Conservation (phyloP, 495 filamentous ascomycete genomes). For the Podospora tetraspora region DNA sequence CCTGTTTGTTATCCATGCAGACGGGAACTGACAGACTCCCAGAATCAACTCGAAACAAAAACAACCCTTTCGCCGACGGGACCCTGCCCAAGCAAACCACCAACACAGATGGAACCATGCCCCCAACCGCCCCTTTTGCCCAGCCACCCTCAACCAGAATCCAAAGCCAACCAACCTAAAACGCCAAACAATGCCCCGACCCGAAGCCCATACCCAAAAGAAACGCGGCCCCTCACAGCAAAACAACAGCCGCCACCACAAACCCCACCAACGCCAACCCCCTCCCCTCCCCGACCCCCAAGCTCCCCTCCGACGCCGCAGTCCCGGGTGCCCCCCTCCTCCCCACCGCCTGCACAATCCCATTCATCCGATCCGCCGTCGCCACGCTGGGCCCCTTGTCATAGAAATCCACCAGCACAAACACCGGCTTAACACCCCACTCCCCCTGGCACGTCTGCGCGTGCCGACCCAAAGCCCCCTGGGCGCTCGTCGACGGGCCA, state of each 20-base stretch:
- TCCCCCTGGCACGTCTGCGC: conserved; percentile 45
- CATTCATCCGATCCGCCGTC: conserved; percentile 55
- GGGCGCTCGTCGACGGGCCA: conserved; percentile 33
- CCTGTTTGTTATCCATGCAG: not conserved
- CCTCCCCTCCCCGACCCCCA: conserved; percentile 12
- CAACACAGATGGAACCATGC: not conserved
- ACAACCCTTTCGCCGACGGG: not conserved
- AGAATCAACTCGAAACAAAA: not conserved
- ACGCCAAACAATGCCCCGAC: not conserved
- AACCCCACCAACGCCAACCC: conserved; percentile 30
- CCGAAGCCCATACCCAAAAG: not conserved
- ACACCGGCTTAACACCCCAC: conserved; percentile 53
- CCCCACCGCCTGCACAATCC: conserved; percentile 37
- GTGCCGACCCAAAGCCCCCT: conserved; percentile 56
- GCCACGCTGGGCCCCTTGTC: conserved; percentile 55
- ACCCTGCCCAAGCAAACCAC: not conserved
- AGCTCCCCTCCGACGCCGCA: conserved; percentile 4
- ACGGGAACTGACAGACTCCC: not conserved
- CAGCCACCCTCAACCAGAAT: not conserved
- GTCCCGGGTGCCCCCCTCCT: conserved; percentile 15
- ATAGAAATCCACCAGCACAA: conserved; percentile 64
- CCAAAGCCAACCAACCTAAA: not conserved
- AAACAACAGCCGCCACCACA: conserved; percentile 26
- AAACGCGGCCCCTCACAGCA: conserved; percentile 11
- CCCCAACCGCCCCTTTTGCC: not conserved